These are phyloP conservation scores for Fusarium sp. DNA, from an alignment of 2,329 filamentous ascomycete species.

Conservation along the genomic window DNA sequence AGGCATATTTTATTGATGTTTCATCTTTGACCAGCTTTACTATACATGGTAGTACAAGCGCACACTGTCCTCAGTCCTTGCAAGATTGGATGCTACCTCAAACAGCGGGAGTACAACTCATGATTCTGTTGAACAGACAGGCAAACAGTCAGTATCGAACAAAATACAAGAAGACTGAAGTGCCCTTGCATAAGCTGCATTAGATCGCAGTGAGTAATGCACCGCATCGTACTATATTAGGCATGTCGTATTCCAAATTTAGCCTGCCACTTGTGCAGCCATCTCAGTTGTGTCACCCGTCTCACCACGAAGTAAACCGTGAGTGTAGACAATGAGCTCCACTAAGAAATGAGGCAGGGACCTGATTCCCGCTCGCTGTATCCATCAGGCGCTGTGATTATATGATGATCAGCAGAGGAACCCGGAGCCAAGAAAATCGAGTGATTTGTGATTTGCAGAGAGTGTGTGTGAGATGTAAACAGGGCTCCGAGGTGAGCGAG, in stretches of 20 bases:
- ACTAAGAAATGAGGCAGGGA: conserved; percentile 17
- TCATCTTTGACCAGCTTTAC: conserved; percentile 13
- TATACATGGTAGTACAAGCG: conserved; percentile 9
- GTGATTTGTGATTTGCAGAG: conserved; percentile 23
- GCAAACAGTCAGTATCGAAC: neutral
- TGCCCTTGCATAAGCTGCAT: conserved; percentile 10
- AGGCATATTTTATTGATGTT: conserved; percentile 4
- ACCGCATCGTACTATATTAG: neutral
- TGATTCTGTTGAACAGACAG: neutral
- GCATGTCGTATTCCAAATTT: conserved; percentile 26
- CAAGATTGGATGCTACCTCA: conserved; percentile 2
- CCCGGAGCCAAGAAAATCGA: conserved; percentile 12
- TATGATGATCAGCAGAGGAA: conserved; percentile 44
- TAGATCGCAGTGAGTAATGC: neutral
- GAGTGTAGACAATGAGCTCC: neutral
- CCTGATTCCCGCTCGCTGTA: conserved; percentile 7
- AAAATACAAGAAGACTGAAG: neutral
- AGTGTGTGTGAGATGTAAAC: neutral
- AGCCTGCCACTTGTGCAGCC: conserved; percentile 26
- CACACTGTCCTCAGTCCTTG: conserved; percentile 4
- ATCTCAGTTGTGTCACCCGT: neutral
- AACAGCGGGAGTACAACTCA: neutral
- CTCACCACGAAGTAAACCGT: neutral
- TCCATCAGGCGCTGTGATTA: conserved; percentile 21
- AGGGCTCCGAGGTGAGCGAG: conserved; percentile 1